A percentile compares a stretch with the other conserved stretches of the same genome.
Evolutionary conservation across 1,139 yeast genomes (phyloP).

Genomic region (Lodderomyces parapsilosis): DNA sequence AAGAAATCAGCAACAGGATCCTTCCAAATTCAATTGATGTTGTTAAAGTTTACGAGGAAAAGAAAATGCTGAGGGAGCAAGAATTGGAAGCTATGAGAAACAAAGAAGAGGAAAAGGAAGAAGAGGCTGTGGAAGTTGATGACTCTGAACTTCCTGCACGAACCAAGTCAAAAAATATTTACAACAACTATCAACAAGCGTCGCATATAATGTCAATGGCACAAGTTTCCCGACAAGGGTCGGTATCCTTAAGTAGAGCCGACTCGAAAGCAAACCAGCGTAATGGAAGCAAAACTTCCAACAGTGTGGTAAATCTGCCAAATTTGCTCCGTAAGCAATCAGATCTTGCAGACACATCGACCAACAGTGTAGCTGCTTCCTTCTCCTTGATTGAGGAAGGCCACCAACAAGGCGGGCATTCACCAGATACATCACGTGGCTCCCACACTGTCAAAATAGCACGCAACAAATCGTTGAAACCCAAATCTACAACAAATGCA

Average conservation of each 20-base stretch:
- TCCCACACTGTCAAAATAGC: constrained; percentile 1
- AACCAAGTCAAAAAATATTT: constrained; percentile 19
- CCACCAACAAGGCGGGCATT: background rate
- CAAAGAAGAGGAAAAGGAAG: constrained; percentile 7
- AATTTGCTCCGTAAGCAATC: background rate
- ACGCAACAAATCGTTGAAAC: background rate
- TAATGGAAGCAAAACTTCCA: background rate
- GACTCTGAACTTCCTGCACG: constrained; percentile 15
- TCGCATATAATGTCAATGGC: constrained; percentile 6
- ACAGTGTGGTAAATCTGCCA: background rate
- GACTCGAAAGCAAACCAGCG: constrained; percentile 1
- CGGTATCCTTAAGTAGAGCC: background rate
- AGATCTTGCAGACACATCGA: background rate
- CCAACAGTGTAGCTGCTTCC: background rate
- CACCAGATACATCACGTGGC: constrained; percentile 9
- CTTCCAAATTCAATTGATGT: constrained; percentile 27
- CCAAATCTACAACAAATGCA: too few relatives aligned
- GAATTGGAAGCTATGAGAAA: constrained; percentile 15
- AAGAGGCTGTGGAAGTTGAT: constrained; percentile 7
- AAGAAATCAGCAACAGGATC: constrained; percentile 26
- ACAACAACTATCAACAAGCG: constrained; percentile 22
- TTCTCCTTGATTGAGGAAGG: constrained; percentile 1
- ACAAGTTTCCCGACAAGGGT: constrained; percentile 2
- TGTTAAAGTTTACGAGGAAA: constrained; percentile 15
- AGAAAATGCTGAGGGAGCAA: constrained; percentile 7